These are phyloP conservation scores for Entrophospora sp. DNA, from an alignment of 192 early-diverging fungal genomes.

Conservation along the genomic window DNA sequence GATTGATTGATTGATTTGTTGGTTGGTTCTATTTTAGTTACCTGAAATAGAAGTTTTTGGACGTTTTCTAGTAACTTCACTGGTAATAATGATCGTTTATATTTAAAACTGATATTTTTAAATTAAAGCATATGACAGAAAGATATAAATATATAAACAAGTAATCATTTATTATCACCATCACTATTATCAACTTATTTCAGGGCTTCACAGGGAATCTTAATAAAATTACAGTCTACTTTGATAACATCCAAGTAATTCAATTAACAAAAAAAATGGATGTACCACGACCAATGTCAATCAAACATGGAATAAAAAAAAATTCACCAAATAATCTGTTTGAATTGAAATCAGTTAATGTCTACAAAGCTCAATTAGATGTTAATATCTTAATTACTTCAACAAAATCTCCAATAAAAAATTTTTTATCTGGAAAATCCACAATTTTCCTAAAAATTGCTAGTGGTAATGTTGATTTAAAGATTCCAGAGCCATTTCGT, in stretches of 20 bases:
- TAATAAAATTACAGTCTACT: constrained; percentile 48
- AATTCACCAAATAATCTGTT: constrained; percentile 66
- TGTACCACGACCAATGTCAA: constrained; percentile 50
- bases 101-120: too few species aligned
- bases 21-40: too few species aligned
- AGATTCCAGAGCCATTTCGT: constrained; percentile 40
- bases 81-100: too few species aligned
- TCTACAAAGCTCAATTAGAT: constrained; percentile 49
- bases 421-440: constrained; percentile 22
- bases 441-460: constrained; percentile 69
- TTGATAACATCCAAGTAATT: constrained; percentile 53
- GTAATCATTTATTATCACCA: too few species aligned
- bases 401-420: background rate
- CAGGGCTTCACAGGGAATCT: constrained; percentile 75
- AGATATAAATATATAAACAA: too few species aligned
- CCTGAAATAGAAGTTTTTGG: too few species aligned
- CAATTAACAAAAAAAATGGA: constrained; percentile 56
- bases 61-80: too few species aligned
- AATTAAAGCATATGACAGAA: too few species aligned
- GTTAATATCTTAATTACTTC: constrained; percentile 33
- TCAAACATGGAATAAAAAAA: constrained; percentile 38
- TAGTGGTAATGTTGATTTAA: constrained; percentile 46
- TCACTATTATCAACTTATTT: too few species aligned
- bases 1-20: too few species aligned
- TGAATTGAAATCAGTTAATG: constrained; percentile 48